Percentiles rank a stretch among this genome's conserved stretches.
Conservation (phyloP, 2,329 filamentous ascomycete genomes). For the Penicillium sp. region DNA sequence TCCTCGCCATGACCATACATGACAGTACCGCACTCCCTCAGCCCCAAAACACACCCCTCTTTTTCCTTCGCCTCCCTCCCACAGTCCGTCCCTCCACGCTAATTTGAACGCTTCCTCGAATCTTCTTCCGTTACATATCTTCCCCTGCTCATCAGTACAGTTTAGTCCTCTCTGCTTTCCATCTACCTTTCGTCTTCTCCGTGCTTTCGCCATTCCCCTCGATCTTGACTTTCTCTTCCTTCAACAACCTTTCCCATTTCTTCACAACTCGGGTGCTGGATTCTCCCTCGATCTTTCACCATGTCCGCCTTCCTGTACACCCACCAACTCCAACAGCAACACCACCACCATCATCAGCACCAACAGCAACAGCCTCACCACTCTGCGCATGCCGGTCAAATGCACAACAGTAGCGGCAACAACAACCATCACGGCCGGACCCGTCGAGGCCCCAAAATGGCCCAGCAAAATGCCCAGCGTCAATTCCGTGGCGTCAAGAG, state of each 20-base stretch:
- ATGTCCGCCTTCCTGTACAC: slow-evolving; percentile 46
- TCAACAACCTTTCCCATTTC: slow-evolving; percentile 17
- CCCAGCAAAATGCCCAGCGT: slow-evolving; percentile 75
- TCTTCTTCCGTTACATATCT: neutral
- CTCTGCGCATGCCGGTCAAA: slow-evolving; percentile 45
- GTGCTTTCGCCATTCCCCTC: neutral
- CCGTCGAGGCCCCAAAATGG: slow-evolving; percentile 73
- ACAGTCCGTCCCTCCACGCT: slow-evolving; percentile 5
- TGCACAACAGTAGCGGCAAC: slow-evolving; percentile 67
- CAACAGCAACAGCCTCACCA: slow-evolving; percentile 31
- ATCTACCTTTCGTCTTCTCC: slow-evolving; percentile 14
- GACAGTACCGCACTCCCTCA: slow-evolving; percentile 19
- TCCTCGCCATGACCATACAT: slow-evolving; percentile 7
- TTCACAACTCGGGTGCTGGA: slow-evolving; percentile 21
- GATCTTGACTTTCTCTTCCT: slow-evolving; percentile 10
- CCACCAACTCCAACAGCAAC: slow-evolving; percentile 41
- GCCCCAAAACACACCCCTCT: slow-evolving; percentile 29
- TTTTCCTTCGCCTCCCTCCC: slow-evolving; percentile 17
- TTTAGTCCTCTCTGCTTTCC: slow-evolving; percentile 1
- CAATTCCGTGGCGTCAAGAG: slow-evolving; percentile 80
- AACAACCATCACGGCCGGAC: slow-evolving; percentile 82
- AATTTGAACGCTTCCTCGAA: slow-evolving; percentile 2
- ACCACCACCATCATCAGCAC: slow-evolving; percentile 7
- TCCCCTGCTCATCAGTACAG: slow-evolving; percentile 11
- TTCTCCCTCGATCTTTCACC: slow-evolving; percentile 24